A percentile compares a stretch with the other conserved stretches of the same genome.
Conservation (phyloP, 441 rosid species). For the Dalechampia spathulata region DNA sequence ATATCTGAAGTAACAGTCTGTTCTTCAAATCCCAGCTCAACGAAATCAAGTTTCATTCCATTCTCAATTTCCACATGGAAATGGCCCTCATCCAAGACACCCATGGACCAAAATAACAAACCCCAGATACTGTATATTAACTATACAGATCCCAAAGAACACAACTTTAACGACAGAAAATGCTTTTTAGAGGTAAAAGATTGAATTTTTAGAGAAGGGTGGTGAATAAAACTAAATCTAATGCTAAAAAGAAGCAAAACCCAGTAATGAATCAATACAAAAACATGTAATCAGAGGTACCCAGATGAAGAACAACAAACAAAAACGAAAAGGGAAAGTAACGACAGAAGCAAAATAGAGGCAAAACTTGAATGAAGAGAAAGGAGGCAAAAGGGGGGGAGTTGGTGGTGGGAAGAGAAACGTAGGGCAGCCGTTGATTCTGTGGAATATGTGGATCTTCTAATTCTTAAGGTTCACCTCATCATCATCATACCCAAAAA, state of each 20-base stretch:
- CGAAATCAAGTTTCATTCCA: conserved; percentile 41
- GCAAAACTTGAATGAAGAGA: background rate
- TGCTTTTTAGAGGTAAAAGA: conserved; percentile 1
- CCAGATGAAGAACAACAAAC: background rate
- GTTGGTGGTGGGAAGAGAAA: conserved; percentile 21
- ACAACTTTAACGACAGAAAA: conserved; percentile 10
- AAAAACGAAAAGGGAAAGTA: background rate
- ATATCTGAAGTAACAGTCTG: conserved; percentile 59
- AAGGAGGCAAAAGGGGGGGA: too few species aligned
- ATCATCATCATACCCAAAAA: background rate
- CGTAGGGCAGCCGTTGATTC: conserved; percentile 43
- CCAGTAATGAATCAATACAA: background rate
- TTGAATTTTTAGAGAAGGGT: background rate
- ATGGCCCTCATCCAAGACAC: conserved; percentile 70
- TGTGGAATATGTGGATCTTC: conserved; percentile 37
- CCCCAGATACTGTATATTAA: conserved; percentile 14
- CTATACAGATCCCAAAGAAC: conserved; percentile 23
- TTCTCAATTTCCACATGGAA: conserved; percentile 46
- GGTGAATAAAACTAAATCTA: background rate
- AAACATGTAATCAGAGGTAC: background rate
- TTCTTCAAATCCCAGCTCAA: conserved; percentile 41
- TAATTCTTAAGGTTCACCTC: background rate
- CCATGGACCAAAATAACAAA: conserved; percentile 48
- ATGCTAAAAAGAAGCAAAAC: background rate
- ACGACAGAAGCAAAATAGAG: background rate